These are phyloP conservation scores for Suillus weaverae DNA, from an alignment of 768 basidiomycete genomes.

Conservation along the genomic window DNA sequence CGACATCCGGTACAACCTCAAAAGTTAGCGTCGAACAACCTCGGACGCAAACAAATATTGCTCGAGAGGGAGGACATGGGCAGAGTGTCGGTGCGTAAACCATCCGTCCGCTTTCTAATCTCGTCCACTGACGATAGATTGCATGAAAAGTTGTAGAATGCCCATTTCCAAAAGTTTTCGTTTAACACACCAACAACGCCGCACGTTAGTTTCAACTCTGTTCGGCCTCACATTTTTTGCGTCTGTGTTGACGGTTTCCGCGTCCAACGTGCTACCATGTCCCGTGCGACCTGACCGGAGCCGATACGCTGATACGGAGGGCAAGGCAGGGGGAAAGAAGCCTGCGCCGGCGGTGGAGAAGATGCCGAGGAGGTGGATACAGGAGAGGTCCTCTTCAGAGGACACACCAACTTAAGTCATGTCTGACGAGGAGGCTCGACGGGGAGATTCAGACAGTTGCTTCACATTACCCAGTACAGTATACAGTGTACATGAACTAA, in stretches of 20 bases:
- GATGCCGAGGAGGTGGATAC: constrained; percentile 77
- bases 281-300: constrained; percentile 63
- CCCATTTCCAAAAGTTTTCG: constrained; percentile 56
- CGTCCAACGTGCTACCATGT: constrained; percentile 77
- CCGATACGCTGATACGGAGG: constrained; percentile 58
- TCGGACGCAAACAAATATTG: not conserved
- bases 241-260: constrained; percentile 76
- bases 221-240: constrained; percentile 82
- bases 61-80: constrained; percentile 25
- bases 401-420: constrained; percentile 12
- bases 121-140: not conserved
- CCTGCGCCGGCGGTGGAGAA: constrained; percentile 52
- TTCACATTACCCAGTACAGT: not conserved
- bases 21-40: constrained; percentile 4
- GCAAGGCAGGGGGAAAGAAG: constrained; percentile 24
- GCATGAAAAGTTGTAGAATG: constrained; percentile 48
- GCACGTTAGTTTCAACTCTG: constrained; percentile 73
- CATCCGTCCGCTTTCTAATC: too few relatives aligned
- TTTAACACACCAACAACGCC: constrained; percentile 56
- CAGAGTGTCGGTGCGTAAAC: constrained; percentile 21
- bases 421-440: not conserved
- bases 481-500: not conserved
- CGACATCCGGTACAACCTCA: constrained; percentile 4
- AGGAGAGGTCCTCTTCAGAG: constrained; percentile 50
- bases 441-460: not conserved